These are phyloP conservation scores for Cryptococcus deneoformans DNA, from an alignment of 1,284 basidiomycete genomes.

Conservation along the genomic window DNA sequence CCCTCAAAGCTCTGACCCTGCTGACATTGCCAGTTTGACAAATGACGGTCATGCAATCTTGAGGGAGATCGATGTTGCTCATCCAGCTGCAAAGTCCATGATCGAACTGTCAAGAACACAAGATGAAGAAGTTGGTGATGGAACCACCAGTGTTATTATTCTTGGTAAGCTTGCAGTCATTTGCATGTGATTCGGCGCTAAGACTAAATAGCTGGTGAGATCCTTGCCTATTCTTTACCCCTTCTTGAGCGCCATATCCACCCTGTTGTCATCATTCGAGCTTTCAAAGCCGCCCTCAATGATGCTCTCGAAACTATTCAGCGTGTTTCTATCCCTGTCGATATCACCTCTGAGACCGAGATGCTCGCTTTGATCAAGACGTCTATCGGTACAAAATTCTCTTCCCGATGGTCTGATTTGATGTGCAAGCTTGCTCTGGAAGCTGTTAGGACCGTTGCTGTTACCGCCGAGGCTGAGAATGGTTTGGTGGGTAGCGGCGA, in stretches of 20 bases:
- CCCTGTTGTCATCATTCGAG: conserved; percentile 97
- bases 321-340: conserved; percentile 83
- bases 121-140: conserved; percentile 98
- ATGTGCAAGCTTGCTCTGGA: conserved; percentile 96
- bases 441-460: conserved; percentile 79
- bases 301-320: conserved; percentile 77
- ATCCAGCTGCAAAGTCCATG: conserved; percentile 99
- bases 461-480: conserved; percentile 52
- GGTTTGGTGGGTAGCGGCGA: conserved; percentile 46
- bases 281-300: conserved; percentile 93
- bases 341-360: conserved; percentile 78
- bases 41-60: conserved; percentile 98
- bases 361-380: conserved; percentile 99
- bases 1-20: neutral
- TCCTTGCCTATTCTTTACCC: conserved; percentile 90
- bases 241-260: conserved; percentile 96
- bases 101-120: conserved; percentile 95
- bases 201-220: conserved; percentile 75
- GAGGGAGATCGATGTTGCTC: conserved; percentile 96
- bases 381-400: conserved; percentile 99
- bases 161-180: conserved; percentile 62
- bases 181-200: neutral
- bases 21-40: conserved; percentile 62
- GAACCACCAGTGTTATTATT: conserved; percentile 96
- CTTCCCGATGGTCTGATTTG: conserved; percentile 91